phyloP scores from a whole-genome alignment of 352 stramenopile genomes.

The Globisporangium viniferum region DNA sequence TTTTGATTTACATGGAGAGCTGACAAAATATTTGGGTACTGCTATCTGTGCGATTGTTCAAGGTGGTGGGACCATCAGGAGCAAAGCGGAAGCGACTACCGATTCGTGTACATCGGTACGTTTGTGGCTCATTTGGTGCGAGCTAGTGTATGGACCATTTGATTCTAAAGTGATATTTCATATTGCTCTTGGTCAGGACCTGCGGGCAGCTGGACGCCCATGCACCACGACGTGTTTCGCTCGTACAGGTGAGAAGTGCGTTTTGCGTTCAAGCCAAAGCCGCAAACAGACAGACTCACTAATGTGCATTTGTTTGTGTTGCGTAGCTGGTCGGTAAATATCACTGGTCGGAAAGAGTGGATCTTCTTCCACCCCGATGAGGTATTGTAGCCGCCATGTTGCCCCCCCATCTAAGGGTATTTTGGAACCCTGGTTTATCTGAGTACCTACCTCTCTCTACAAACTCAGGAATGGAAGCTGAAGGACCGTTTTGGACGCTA shows the following conservation, averaged over 20 bases:
- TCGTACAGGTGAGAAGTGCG: slow-evolving; percentile 85
- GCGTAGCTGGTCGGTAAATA: slow-evolving; percentile 94
- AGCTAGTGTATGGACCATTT: neutral
- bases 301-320: neutral
- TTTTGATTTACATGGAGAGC: neutral
- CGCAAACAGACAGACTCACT: neutral
- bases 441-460: neutral
- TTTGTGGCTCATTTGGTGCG: neutral
- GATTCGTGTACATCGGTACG: slow-evolving; percentile 95
- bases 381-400: slow-evolving; percentile 33
- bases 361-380: slow-evolving; percentile 82
- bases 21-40: neutral
- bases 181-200: slow-evolving; percentile 49
- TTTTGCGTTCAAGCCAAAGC: neutral
- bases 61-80: slow-evolving; percentile 82
- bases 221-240: slow-evolving; percentile 96
- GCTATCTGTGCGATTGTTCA: neutral
- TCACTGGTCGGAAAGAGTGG: slow-evolving; percentile 94
- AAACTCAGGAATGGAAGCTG: slow-evolving; percentile 65
- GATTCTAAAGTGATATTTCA: neutral
- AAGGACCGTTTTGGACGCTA: slow-evolving; percentile 66
- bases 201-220: slow-evolving; percentile 80
- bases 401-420: neutral
- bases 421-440: neutral
- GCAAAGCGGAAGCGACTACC: slow-evolving; percentile 84